Conservation (phyloP, 2,329 filamentous ascomycete genomes). For the Exutisphaerella laricina region DNA sequence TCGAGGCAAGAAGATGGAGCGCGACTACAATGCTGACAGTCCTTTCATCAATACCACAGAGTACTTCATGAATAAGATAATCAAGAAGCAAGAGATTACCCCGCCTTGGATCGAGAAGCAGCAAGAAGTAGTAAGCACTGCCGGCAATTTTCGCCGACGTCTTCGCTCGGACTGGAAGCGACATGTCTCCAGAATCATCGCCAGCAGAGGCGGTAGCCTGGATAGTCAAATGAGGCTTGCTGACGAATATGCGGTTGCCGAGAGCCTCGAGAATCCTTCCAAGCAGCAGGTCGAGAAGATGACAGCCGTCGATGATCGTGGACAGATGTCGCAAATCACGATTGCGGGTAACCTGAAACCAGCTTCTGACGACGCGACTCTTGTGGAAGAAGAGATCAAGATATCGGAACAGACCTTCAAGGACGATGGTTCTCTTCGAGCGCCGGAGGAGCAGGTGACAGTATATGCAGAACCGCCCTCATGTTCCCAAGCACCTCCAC, state of each 20-base stretch:
- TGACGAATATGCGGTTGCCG: constrained; percentile 67
- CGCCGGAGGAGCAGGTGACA: constrained; percentile 19
- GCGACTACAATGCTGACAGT: constrained; percentile 75
- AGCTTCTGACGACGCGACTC: constrained; percentile 7
- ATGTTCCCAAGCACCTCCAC: constrained; percentile 15
- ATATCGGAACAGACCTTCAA: constrained; percentile 34
- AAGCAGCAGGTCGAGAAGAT: constrained; percentile 40
- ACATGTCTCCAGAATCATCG: constrained; percentile 72
- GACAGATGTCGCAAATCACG: constrained; percentile 45
- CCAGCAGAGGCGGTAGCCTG: constrained; percentile 68
- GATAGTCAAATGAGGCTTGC: constrained; percentile 68
- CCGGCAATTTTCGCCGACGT: constrained; percentile 64
- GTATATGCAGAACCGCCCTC: constrained; percentile 11
- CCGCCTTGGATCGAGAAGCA: constrained; percentile 99
- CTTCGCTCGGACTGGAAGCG: constrained; percentile 78
- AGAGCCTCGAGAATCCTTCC: constrained; percentile 58
- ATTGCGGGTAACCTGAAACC: constrained; percentile 41
- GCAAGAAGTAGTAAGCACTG: constrained; percentile 71
- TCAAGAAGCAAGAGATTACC: constrained; percentile 89
- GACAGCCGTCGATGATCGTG: constrained; percentile 43
- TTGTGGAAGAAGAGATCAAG: constrained; percentile 30
- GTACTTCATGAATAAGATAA: constrained; percentile 98
- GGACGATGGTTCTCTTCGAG: constrained; percentile 25
- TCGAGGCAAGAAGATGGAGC: constrained; percentile 70
- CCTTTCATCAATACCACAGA: constrained; percentile 95